phyloP scores from a whole-genome alignment of 164 flowering plant genomes.

The Vitis amurensis region DNA sequence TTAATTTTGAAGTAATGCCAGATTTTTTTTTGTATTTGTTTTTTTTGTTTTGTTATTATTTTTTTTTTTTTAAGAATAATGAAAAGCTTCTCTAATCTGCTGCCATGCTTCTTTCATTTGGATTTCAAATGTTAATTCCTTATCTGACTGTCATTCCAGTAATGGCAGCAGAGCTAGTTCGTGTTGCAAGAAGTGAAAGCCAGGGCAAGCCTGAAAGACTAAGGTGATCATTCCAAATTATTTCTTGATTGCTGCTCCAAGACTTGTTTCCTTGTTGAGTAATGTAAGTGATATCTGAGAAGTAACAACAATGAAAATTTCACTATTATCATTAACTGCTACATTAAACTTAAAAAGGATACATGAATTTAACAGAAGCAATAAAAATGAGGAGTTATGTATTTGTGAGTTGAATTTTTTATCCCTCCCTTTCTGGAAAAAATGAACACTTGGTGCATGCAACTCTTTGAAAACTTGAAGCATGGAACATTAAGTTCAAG shows the following conservation, averaged over 20 bases:
- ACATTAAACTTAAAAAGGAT: no score
- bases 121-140: background rate
- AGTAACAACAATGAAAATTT: no score
- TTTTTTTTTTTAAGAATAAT: no score
- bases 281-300: no score
- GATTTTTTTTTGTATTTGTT: background rate
- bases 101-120: background rate
- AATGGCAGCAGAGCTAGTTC: constrained; percentile 98
- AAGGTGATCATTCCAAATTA: constrained; percentile 42
- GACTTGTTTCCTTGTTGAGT: no score
- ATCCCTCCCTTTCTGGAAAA: no score
- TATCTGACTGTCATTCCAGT: constrained; percentile 44
- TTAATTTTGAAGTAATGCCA: background rate
- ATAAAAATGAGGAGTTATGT: background rate
- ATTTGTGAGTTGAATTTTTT: background rate
- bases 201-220: constrained; percentile 71
- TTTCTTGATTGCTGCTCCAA: no score
- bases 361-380: background rate
- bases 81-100: background rate
- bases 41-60: no score
- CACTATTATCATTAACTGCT: no score
- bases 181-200: constrained; percentile 62
- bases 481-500: background rate
- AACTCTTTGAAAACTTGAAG: background rate
- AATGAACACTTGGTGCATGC: no score